Base-by-base conservation (phyloP, 495 filamentous ascomycete genomes). In the Podospora anserina region DNA sequence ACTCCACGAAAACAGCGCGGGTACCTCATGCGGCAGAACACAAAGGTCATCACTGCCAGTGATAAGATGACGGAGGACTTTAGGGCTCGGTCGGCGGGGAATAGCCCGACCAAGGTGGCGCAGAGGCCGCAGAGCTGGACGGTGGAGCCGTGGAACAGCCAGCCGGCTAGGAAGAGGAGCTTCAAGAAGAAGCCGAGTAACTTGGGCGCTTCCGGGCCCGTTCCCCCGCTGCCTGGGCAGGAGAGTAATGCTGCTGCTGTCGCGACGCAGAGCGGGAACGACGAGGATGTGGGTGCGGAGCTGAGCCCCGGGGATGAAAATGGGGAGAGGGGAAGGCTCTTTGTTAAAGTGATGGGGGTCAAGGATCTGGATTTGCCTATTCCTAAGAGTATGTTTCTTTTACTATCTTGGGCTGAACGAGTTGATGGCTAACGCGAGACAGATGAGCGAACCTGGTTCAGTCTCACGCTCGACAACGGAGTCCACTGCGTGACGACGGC, bases 21-120 rank as follows among this genome's bases (percentile, higher is more conserved):
- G 23, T 99, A 99, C 73, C 85, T 99, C 34, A 98, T 97, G 95
- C 88, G 95, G 71, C 95, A 99, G 70, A 99, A 98, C 78, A 98
- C 95, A 19, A 97, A 97, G 75, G 87, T 99, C 57, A 92, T 99
- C 64, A 91, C 97, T 67, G 95, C 96, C 68, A 97, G 89, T 76
- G 88, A 90, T 66, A 82, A 83, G 70, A 83, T 84, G 19, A 79
- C 81, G 1, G 79, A 84, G 57, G 85, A 86, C n/a, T 61, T 63
- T 53, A 66, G 78, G 66, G 86, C 82, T 19, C 86, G 87, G 19
- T 90, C 90, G 49, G 87, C 88, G 28, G 87, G 85, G n/a, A 88
- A 87, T 68, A 89, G 89, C 9, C 88, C 92, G 20, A 82, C 92
- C 16, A 96, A 95, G 77, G 74, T 80, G 77, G 74, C 80, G 62